Evolutionary conservation across 257 asterid genomes (phyloP), one percentile per base, ranked within the genome.

Genomic region (Salvia rosmarinus): DNA sequence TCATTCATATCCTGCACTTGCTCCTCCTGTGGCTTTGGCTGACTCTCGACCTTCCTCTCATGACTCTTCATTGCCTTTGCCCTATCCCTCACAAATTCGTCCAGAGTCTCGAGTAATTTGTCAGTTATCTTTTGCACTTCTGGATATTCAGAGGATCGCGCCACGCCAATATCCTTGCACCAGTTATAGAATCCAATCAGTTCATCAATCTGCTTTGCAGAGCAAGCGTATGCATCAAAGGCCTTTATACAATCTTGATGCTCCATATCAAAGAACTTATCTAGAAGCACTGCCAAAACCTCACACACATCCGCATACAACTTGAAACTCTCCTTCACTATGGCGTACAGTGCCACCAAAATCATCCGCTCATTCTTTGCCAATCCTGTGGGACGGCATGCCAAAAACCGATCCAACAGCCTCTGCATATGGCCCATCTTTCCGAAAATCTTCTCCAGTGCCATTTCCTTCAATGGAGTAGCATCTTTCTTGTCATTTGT

Each of bases 351-450:
- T 10, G 95, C 96, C 68, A 86, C 95, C 85, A 88, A 64, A 60
- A 90, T 68, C 96, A 90, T 90, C 64, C 95, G 81, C 81, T 86
- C 91, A 0, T 79, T 85, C 82, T 90, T 90, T 1, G 95, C 93
- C 75, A 86, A 47, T 16, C 95, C 95, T 0, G 90, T 85, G 8
- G 96, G 95, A 9, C 92, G 82, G 77, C 90, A 85, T 0, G 93
- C 84, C 83, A 88, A 80, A 65, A 90, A 82, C 42, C 93, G 85
- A 70, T 88, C 95, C 81, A 90, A 72, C 57, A 88, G 82, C 84
- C 93, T 83, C 88, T 90, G 96, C 76, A 90, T 72, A 81, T 86
- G 96, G 23, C 86, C 80, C 96, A 90, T 88, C 89, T 88, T 90
- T 63, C 89, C 93, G 1, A 90, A 78, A 58, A 90, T 70, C 81